Conservation (phyloP, 2,329 filamentous ascomycete species). For the Neocatenulostroma microsporum region DNA sequence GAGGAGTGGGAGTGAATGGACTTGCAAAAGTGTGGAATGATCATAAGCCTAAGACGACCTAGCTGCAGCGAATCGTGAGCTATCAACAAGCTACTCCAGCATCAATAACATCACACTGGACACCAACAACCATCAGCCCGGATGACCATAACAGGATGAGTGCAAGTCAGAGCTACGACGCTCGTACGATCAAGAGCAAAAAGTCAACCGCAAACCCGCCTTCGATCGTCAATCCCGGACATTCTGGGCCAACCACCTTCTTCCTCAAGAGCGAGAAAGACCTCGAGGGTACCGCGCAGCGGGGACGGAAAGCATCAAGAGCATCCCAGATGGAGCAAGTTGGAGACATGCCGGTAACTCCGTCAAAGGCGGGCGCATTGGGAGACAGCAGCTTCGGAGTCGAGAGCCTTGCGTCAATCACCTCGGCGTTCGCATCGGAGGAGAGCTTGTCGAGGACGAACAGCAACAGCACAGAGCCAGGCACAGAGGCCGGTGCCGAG, state of each 20-base stretch:
- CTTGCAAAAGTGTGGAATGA: too few relatives aligned
- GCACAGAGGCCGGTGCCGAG: slow-evolving; percentile 14
- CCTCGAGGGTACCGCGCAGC: slow-evolving; percentile 29
- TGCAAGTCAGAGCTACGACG: slow-evolving; percentile 6
- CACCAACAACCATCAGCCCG: not conserved
- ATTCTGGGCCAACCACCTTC: slow-evolving; percentile 48
- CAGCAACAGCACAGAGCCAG: slow-evolving; percentile 21
- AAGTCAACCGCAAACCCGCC: slow-evolving; percentile 10
- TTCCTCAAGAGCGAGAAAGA: slow-evolving; percentile 51
- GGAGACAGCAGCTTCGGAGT: slow-evolving; percentile 48
- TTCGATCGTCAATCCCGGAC: slow-evolving; percentile 21
- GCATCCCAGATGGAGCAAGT: too few relatives aligned
- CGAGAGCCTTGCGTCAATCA: slow-evolving; percentile 48
- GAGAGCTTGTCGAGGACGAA: slow-evolving; percentile 18
- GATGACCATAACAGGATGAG: slow-evolving; percentile 8
- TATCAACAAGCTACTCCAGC: not conserved
- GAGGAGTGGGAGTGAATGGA: too few relatives aligned
- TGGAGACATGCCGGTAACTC: slow-evolving; percentile 13
- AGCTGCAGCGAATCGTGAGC: too few relatives aligned
- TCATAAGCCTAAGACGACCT: too few relatives aligned
- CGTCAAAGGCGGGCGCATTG: slow-evolving; percentile 21
- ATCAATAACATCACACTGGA: not conserved
- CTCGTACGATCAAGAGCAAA: slow-evolving; percentile 17
- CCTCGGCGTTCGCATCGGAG: slow-evolving; percentile 32
- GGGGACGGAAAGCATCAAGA: slow-evolving; percentile 20